Evolutionary conservation across 306 rosid genomes (phyloP).

Genomic region (Sicyos baderoa): DNA sequence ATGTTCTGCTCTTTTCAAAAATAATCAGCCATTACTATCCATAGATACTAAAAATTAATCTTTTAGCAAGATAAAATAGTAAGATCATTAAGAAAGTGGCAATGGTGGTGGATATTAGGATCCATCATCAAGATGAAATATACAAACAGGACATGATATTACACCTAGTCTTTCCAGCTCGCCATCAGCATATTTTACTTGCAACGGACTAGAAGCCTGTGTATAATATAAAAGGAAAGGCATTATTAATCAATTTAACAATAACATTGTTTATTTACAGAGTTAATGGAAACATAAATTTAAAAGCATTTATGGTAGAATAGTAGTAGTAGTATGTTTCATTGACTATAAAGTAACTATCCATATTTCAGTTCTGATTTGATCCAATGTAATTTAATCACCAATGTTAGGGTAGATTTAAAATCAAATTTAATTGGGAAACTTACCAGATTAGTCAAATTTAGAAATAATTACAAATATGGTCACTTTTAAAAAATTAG

Average conservation of each 20-base stretch:
- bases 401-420: not conserved
- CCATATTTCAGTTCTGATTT: not conserved
- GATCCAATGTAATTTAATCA: not conserved
- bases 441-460: too few relatives aligned
- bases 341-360: not conserved
- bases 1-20: constrained; percentile 55
- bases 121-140: constrained; percentile 11
- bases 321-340: not conserved
- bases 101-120: not conserved
- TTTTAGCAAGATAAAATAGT: constrained; percentile 1
- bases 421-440: not conserved
- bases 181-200: constrained; percentile 99
- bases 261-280: constrained; percentile 22
- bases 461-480: too few relatives aligned
- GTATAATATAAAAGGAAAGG: constrained; percentile 35
- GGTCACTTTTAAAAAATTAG: too few relatives aligned
- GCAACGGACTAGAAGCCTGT: constrained; percentile 98
- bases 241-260: constrained; percentile 22
- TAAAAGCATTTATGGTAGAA: not conserved
- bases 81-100: not conserved
- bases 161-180: constrained; percentile 98
- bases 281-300: constrained; percentile 18
- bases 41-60: constrained; percentile 16
- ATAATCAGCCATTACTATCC: constrained; percentile 17
- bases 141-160: constrained; percentile 22